A percentile compares a stretch with the other conserved stretches of the same genome.
phyloP scores from a whole-genome alignment of 73 alveolate species.

The Symbiodinium natans region DNA sequence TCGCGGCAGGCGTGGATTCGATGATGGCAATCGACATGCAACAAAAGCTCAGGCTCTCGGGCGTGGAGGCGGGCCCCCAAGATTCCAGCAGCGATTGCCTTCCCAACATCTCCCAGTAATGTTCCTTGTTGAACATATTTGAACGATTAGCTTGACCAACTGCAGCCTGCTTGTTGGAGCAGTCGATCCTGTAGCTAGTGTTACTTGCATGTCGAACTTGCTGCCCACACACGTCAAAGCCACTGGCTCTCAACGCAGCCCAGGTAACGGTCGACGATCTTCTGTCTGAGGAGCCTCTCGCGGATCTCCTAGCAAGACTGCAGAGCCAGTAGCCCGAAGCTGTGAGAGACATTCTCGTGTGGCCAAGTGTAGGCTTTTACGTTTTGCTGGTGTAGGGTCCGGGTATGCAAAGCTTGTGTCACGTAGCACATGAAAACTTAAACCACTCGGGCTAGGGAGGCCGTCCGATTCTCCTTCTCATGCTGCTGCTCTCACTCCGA shows the following conservation, averaged over 20 bases:
- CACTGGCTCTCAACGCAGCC: not conserved
- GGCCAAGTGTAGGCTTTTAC: not conserved
- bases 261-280: not conserved
- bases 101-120: not conserved
- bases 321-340: not conserved
- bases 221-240: not conserved
- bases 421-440: too few species aligned
- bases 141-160: not conserved
- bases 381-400: not conserved
- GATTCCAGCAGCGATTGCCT: too few species aligned
- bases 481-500: not conserved
- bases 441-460: not conserved
- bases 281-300: not conserved
- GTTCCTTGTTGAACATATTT: too few species aligned
- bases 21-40: constrained; percentile 23
- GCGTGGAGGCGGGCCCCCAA: constrained; percentile 20
- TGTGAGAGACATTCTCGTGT: too few species aligned
- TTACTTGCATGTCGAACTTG: too few species aligned
- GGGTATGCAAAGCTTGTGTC: not conserved
- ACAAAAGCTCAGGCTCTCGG: not conserved
- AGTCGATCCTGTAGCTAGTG: not conserved
- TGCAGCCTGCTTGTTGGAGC: not conserved
- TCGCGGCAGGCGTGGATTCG: not conserved
- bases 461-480: not conserved
- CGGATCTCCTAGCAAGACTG: not conserved